A percentile compares a stretch with the other conserved stretches of the same genome.
Evolutionary conservation across 495 filamentous ascomycete species (phyloP).

Genomic region (Penicillium flavigenum): DNA sequence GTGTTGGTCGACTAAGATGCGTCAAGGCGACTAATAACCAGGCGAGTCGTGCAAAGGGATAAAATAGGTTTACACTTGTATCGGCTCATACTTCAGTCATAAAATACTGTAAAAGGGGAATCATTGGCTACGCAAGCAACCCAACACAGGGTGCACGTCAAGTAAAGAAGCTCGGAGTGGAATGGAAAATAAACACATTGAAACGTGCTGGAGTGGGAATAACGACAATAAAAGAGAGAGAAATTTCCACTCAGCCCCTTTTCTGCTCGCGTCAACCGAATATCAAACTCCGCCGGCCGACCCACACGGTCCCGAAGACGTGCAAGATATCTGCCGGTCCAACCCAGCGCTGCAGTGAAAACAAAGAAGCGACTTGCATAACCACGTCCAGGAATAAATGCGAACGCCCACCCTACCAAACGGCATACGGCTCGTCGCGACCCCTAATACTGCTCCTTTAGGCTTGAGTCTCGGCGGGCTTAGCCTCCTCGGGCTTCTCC

Average conservation of each 20-base stretch:
- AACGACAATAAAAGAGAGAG: slow-evolving; percentile 52
- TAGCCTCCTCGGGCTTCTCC: slow-evolving; percentile 47
- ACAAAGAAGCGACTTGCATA: slow-evolving; percentile 43
- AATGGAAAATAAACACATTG: slow-evolving; percentile 46
- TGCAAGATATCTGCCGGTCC: slow-evolving; percentile 44
- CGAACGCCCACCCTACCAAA: slow-evolving; percentile 37
- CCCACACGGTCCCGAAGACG: slow-evolving; percentile 43
- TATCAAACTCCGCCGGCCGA: slow-evolving; percentile 53
- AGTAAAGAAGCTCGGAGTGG: slow-evolving; percentile 11
- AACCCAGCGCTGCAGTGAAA: slow-evolving; percentile 43
- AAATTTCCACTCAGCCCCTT: slow-evolving; percentile 50
- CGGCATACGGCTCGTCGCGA: slow-evolving; percentile 25
- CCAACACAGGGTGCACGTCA: slow-evolving; percentile 7
- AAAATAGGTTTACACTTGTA: not conserved
- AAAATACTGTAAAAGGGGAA: slow-evolving; percentile 9
- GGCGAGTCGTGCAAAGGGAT: not conserved
- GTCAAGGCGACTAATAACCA: not conserved
- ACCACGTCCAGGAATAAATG: slow-evolving; percentile 44
- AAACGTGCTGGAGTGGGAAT: slow-evolving; percentile 52
- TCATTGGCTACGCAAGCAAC: slow-evolving; percentile 17
- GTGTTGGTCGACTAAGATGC: not conserved
- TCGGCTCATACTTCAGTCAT: not conserved
- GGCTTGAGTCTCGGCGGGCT: slow-evolving; percentile 43
- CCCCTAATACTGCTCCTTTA: slow-evolving; percentile 24
- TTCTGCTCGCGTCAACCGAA: slow-evolving; percentile 49